Evolutionary conservation across 2,329 filamentous ascomycete species (phyloP), one percentile per base, ranked within the genome.

Genomic region (Claviceps humidiphila): DNA sequence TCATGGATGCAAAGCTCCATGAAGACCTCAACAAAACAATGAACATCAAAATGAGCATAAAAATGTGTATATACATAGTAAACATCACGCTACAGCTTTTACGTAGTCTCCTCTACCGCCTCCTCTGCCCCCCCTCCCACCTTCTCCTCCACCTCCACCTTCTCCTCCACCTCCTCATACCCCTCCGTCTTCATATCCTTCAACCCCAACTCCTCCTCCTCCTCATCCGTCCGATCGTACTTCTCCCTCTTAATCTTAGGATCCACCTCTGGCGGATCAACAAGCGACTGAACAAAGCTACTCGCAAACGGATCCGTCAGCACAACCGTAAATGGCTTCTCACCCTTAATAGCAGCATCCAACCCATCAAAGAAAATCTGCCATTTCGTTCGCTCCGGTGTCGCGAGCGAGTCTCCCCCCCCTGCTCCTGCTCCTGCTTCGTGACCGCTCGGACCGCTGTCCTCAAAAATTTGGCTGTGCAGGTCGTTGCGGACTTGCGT

Each of bases 401-500:
- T 52, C 3, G 72, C 68, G 68, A 96, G 81, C 1, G 88, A 93
- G 71, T 98, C 93, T 38, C 89, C 89, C 38, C 89, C 89, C n/a
- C 81, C 83, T 13, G 7, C 40, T 24, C 16, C n/a, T 43, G 7
- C 40, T 24, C 30, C 30, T 34, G 30, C 30, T 34, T 34, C 9
- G 20, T 64, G 62, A 30, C 68, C 69, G 50, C 70, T 67, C 3
- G 43, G 16, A 41, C 73, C 74, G 66, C 88, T 85, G 16, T 79
- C 71, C 60, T 94, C 81, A 68, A 95, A 98, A 57, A 97, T 95
- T 64, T 94, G 88, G 48, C 78, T 80, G 64, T 84, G 85, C 24
- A 98, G 77, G 67, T 98, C 91, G 64, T 93, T 84, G 56, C 90
- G 86, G 54, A 98, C 87, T 65, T 98, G 88, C 0, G 89, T 93